A percentile compares a stretch with the other conserved stretches of the same genome.
Conservation (phyloP, 495 filamentous ascomycete species). For the Penicillium verhagenii region DNA sequence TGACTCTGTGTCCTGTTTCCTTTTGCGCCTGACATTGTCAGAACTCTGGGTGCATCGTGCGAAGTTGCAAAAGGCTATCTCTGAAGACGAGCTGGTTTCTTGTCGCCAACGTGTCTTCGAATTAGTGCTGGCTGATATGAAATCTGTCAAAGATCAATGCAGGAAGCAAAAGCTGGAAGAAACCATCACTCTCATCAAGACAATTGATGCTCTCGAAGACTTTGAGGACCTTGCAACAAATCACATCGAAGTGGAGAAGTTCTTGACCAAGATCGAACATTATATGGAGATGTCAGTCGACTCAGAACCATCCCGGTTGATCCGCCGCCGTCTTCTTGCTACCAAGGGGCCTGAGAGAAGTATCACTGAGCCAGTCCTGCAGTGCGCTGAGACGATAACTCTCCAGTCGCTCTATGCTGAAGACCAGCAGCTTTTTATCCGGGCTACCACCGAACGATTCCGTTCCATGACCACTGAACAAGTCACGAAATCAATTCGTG, state of each 20-base stretch:
- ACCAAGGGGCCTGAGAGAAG: slow-evolving; percentile 30
- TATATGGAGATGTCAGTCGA: slow-evolving; percentile 42
- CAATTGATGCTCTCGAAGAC: slow-evolving; percentile 44
- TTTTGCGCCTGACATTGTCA: slow-evolving; percentile 39
- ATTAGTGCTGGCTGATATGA: slow-evolving; percentile 38
- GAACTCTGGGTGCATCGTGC: slow-evolving; percentile 40
- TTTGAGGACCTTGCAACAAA: slow-evolving; percentile 42
- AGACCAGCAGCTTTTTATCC: slow-evolving; percentile 44
- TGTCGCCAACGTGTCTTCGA: slow-evolving; percentile 39
- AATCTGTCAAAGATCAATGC: slow-evolving; percentile 41
- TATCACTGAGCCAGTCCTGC: slow-evolving; percentile 32
- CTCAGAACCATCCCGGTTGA: slow-evolving; percentile 35
- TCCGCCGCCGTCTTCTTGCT: slow-evolving; percentile 40
- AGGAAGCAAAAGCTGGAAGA: slow-evolving; percentile 42
- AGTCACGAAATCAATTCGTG: slow-evolving; percentile 30
- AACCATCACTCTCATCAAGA: slow-evolving; percentile 43
- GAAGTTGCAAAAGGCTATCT: slow-evolving; percentile 28
- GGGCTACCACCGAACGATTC: slow-evolving; percentile 38
- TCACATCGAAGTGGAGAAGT: slow-evolving; percentile 40
- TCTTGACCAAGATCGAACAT: slow-evolving; percentile 38
- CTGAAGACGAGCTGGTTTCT: slow-evolving; percentile 31
- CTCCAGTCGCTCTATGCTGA: slow-evolving; percentile 41
- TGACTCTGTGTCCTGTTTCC: slow-evolving; percentile 42
- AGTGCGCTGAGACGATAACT: slow-evolving; percentile 37
- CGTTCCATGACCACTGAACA: slow-evolving; percentile 30